These are phyloP conservation scores for Pugionium cornutum DNA, from an alignment of 345 rosid genomes.

Conservation along the genomic window DNA sequence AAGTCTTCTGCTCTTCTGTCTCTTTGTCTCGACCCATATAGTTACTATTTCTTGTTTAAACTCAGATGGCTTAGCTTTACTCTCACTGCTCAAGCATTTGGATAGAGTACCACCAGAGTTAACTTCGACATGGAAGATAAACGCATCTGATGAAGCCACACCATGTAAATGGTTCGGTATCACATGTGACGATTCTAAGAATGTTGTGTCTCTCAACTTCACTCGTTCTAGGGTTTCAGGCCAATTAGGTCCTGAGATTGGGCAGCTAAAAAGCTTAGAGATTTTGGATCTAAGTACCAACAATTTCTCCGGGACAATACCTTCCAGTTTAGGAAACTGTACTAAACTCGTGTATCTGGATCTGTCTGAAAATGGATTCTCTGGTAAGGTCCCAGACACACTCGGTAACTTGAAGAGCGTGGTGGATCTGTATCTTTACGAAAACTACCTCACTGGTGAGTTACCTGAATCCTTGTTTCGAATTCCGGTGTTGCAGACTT, in stretches of 20 bases:
- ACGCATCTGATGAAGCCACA: constrained; percentile 47
- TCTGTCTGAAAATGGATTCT: constrained; percentile 54
- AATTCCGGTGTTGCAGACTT: constrained; percentile 38
- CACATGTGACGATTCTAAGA: constrained; percentile 44
- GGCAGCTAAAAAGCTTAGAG: constrained; percentile 41
- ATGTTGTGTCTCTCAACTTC: constrained; percentile 53
- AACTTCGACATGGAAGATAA: constrained; percentile 49
- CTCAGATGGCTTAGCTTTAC: constrained; percentile 54
- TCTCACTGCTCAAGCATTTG: constrained; percentile 56
- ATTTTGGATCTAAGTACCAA: constrained; percentile 57
- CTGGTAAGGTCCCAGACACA: constrained; percentile 53
- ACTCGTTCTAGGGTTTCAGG: constrained; percentile 53
- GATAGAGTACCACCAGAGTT: constrained; percentile 46
- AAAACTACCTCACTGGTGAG: constrained; percentile 56
- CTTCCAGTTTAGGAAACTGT: constrained; percentile 57
- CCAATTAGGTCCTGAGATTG: constrained; percentile 59
- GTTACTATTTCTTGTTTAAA: constrained; percentile 42
- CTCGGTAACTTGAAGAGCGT: constrained; percentile 48
- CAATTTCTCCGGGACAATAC: constrained; percentile 53
- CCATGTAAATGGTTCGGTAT: constrained; percentile 71
- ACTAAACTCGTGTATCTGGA: constrained; percentile 50
- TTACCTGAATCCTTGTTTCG: constrained; percentile 61
- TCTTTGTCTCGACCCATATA: constrained; percentile 13
- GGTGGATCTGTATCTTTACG: constrained; percentile 39
- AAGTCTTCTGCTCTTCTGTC: constrained; percentile 15